Conservation (phyloP, 2,329 filamentous ascomycete genomes). For the Nemania sp. region DNA sequence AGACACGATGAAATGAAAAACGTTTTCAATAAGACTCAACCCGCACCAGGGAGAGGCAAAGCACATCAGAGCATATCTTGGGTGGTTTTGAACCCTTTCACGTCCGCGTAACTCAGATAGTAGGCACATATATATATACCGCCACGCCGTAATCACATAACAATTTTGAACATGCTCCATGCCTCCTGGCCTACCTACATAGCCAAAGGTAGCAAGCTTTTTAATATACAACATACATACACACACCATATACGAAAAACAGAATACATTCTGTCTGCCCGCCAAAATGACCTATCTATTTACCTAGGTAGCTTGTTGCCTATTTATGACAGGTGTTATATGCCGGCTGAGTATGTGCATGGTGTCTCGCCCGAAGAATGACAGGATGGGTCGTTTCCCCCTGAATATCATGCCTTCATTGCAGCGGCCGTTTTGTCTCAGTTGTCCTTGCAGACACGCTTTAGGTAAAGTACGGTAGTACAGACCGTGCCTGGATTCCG, state of each 20-base stretch:
- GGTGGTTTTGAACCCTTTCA: slow-evolving; percentile 5
- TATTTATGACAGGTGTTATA: too few relatives aligned
- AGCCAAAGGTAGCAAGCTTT: neutral
- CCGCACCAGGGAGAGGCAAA: neutral
- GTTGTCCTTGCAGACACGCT: neutral
- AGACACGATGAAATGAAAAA: slow-evolving; percentile 16
- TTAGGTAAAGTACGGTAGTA: neutral
- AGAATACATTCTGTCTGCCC: neutral
- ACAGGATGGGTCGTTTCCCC: neutral
- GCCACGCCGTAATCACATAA: neutral
- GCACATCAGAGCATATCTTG: slow-evolving; percentile 11
- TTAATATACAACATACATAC: too few relatives aligned
- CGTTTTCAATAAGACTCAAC: neutral
- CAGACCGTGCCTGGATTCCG: neutral
- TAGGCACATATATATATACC: neutral
- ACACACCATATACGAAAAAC: neutral
- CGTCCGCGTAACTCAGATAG: neutral
- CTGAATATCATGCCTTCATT: neutral
- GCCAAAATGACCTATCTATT: too few relatives aligned
- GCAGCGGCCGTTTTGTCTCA: neutral
- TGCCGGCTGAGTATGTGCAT: neutral
- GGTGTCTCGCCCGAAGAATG: neutral
- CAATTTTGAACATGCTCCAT: neutral
- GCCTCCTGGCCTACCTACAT: neutral
- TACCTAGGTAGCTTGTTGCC: too few relatives aligned